Evolutionary conservation across 768 basidiomycete genomes (phyloP).

Genomic region (Collybiopsis luxurians): DNA sequence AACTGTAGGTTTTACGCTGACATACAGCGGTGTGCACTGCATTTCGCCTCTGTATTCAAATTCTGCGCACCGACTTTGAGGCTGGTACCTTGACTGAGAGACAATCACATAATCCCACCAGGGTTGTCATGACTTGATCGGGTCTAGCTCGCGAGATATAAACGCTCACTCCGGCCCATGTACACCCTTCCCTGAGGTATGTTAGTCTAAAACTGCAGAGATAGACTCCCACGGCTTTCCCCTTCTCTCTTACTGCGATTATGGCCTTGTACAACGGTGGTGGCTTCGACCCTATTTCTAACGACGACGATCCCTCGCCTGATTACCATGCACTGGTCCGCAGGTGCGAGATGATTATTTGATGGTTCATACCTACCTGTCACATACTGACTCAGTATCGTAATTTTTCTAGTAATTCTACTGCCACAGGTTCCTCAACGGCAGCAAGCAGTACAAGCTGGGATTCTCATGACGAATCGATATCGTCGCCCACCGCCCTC

Average conservation of each 20-base stretch:
- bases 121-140: no score
- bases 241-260: background rate
- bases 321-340: conserved; percentile 11
- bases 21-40: no score
- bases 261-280: conserved; percentile 2
- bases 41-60: no score
- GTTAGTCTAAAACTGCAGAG: background rate
- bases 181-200: background rate
- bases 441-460: conserved; percentile 19
- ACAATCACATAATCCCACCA: no score
- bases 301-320: conserved; percentile 12
- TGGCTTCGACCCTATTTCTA: background rate
- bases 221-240: background rate
- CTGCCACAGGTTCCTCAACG: conserved; percentile 5
- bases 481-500: conserved; percentile 9
- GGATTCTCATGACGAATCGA: conserved; percentile 17
- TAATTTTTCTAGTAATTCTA: background rate
- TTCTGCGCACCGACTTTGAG: no score
- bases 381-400: no score
- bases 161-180: no score
- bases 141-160: no score
- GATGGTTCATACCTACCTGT: no score
- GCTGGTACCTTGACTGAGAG: no score
- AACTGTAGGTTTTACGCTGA: no score
- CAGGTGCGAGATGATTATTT: conserved; percentile 7